A percentile compares a stretch with the other conserved stretches of the same genome.
phyloP scores from a whole-genome alignment of 1,284 basidiomycete species.

The Ustilago trichophora region DNA sequence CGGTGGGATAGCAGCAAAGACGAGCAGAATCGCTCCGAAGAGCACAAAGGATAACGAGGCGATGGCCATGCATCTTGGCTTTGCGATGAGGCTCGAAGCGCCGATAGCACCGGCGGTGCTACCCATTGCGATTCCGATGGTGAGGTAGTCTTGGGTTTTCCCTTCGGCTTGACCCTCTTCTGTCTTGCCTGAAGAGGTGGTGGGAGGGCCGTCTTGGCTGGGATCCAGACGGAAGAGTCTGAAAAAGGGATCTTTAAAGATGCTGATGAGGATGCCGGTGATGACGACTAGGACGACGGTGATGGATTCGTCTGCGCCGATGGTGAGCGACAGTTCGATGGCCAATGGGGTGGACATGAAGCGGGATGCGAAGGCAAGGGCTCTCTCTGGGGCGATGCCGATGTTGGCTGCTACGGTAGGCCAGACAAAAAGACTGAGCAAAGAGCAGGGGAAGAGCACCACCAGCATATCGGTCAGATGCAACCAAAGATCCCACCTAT shows the following conservation, averaged over 20 bases:
- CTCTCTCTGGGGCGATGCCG: constrained; percentile 40
- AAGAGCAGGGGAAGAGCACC: constrained; percentile 43
- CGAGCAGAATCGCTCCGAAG: constrained; percentile 54
- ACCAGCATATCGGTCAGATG: constrained; percentile 45
- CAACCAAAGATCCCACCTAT: constrained; percentile 46
- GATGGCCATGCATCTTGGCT: constrained; percentile 55
- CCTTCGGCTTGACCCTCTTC: neutral
- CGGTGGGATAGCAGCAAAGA: constrained; percentile 51
- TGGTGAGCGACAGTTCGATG: constrained; percentile 52
- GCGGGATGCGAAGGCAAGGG: constrained; percentile 46
- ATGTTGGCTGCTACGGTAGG: constrained; percentile 38
- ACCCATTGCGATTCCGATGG: constrained; percentile 56
- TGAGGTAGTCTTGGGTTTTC: constrained; percentile 37
- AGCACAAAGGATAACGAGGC: constrained; percentile 51
- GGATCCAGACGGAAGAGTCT: constrained; percentile 36
- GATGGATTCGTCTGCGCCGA: constrained; percentile 55
- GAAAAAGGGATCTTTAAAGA: constrained; percentile 60
- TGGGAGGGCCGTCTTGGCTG: constrained; percentile 1
- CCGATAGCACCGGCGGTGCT: constrained; percentile 58
- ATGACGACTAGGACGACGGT: constrained; percentile 59
- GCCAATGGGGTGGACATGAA: constrained; percentile 60
- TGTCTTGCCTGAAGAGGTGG: neutral
- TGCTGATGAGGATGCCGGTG: constrained; percentile 54
- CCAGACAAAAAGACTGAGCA: constrained; percentile 53
- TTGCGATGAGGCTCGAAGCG: constrained; percentile 45